Conservation (phyloP, 164 flowering plant genomes). For the Stephania japonica region DNA sequence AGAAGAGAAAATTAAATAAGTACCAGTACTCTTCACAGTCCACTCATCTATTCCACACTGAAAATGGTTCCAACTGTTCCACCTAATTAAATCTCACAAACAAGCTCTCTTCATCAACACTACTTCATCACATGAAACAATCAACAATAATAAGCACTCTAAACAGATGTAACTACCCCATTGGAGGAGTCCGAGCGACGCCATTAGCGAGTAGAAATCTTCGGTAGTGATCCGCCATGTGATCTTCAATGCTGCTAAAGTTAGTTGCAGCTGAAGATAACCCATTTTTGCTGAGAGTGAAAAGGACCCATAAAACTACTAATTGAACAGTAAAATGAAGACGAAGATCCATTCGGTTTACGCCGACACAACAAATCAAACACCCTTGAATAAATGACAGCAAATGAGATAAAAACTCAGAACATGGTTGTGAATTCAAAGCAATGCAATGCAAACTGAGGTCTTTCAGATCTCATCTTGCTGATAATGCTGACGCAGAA, state of each 20-base stretch:
- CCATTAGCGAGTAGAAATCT: slow-evolving; percentile 38
- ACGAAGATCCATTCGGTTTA: background rate
- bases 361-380: background rate
- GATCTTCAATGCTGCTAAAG: slow-evolving; percentile 12
- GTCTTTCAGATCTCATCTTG: background rate
- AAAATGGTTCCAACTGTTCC: slow-evolving; percentile 53
- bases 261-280: slow-evolving; percentile 4
- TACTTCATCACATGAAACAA: background rate
- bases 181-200: slow-evolving; percentile 42
- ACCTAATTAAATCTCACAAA: slow-evolving; percentile 17
- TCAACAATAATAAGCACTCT: background rate
- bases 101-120: background rate
- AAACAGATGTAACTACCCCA: slow-evolving; percentile 26
- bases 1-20: background rate
- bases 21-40: slow-evolving; percentile 32
- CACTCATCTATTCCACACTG: slow-evolving; percentile 32
- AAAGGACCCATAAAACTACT: background rate
- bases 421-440: background rate
- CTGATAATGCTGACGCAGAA: background rate
- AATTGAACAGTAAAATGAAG: background rate
- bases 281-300: slow-evolving; percentile 2
- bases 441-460: background rate
- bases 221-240: slow-evolving; percentile 12
- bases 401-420: background rate
- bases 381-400: background rate